phyloP scores from a whole-genome alignment of 2,329 filamentous ascomycete species.

The Passalora sequoiae region DNA sequence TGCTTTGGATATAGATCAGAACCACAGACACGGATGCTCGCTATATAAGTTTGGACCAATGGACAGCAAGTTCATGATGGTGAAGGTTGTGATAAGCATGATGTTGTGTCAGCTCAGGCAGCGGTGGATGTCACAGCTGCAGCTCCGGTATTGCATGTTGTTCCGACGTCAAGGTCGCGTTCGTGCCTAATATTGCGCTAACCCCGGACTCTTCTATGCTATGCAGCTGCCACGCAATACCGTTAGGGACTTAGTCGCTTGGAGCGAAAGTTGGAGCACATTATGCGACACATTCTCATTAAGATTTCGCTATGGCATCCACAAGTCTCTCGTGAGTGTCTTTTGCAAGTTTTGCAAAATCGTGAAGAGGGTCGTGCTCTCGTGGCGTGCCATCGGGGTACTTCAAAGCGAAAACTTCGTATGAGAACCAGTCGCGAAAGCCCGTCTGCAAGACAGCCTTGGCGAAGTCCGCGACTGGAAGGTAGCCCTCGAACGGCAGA shows the following conservation, averaged over 20 bases:
- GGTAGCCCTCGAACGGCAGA: constrained; percentile 64
- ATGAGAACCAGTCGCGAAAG: constrained; percentile 61
- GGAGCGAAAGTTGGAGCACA: background rate
- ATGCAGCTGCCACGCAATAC: background rate
- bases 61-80: too few relatives aligned
- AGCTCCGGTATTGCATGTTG: background rate
- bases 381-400: constrained; percentile 49
- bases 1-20: too few relatives aligned
- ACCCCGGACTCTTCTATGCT: too few relatives aligned
- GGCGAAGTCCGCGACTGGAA: constrained; percentile 62
- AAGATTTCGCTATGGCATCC: constrained; percentile 18
- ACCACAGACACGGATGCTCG: too few relatives aligned
- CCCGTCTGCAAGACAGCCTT: constrained; percentile 63
- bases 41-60: too few relatives aligned
- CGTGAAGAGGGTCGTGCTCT: constrained; percentile 47
- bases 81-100: too few relatives aligned
- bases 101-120: too few relatives aligned
- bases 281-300: too few relatives aligned
- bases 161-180: background rate
- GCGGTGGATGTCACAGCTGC: too few relatives aligned
- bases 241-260: background rate
- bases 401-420: constrained; percentile 65
- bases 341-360: constrained; percentile 30
- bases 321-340: constrained; percentile 38
- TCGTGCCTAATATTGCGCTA: too few relatives aligned